Conservation (phyloP, 2,329 filamentous ascomycete genomes). For the Penicillium sp. region DNA sequence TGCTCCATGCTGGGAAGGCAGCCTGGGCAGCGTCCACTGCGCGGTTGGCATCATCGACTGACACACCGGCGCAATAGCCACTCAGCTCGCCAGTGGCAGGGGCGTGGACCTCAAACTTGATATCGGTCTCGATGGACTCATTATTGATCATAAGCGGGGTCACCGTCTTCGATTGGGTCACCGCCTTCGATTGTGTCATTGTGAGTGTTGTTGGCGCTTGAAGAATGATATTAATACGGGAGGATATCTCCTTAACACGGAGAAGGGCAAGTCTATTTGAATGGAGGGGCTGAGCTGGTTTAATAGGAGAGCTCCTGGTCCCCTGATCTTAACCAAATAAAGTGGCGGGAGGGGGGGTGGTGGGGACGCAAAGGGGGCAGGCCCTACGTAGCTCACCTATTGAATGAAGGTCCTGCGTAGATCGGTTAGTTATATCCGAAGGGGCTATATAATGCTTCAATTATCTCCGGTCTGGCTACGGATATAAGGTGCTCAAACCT, state of each 20-base stretch:
- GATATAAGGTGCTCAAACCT: background rate
- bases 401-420: background rate
- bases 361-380: background rate
- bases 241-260: background rate
- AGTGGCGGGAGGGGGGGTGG: background rate
- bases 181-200: slow-evolving; percentile 11
- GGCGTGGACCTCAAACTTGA: slow-evolving; percentile 52
- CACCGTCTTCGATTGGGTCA: slow-evolving; percentile 13
- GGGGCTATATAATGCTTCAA: background rate
- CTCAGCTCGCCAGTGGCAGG: slow-evolving; percentile 55
- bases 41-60: slow-evolving; percentile 54
- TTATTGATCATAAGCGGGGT: slow-evolving; percentile 47
- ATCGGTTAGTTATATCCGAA: background rate
- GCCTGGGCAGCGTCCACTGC: slow-evolving; percentile 61
- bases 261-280: background rate
- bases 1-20: slow-evolving; percentile 69
- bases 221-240: background rate
- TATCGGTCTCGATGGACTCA: slow-evolving; percentile 40
- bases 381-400: background rate
- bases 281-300: background rate
- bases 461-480: slow-evolving; percentile 9
- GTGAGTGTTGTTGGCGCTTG: background rate
- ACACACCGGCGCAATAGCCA: slow-evolving; percentile 57
- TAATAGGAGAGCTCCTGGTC: background rate
- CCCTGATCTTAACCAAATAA: background rate